phyloP scores from a whole-genome alignment of 345 rosid species.

The Rubroshorea leprosula region DNA sequence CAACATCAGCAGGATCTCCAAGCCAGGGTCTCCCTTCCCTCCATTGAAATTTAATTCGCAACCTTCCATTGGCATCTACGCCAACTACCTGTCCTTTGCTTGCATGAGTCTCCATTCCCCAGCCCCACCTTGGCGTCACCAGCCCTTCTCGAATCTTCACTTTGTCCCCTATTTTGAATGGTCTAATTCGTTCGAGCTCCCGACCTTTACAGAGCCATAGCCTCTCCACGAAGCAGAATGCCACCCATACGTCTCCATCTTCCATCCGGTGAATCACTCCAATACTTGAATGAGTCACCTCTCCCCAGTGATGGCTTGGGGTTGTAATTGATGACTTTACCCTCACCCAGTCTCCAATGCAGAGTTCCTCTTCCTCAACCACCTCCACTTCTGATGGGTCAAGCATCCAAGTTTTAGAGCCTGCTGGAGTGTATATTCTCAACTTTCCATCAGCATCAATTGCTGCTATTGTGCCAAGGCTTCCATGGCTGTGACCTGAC shows the following conservation, averaged over 20 bases:
- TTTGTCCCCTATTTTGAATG: conserved; percentile 65
- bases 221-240: conserved; percentile 83
- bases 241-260: conserved; percentile 70
- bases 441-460: conserved; percentile 95
- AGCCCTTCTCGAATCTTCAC: conserved; percentile 73
- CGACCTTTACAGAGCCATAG: conserved; percentile 87
- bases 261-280: conserved; percentile 92
- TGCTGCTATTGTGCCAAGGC: conserved; percentile 76
- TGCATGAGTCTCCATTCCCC: conserved; percentile 99
- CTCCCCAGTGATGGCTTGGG: conserved; percentile 96
- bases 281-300: conserved; percentile 77
- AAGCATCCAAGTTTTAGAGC: conserved; percentile 94
- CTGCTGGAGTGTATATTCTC: conserved; percentile 84
- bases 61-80: conserved; percentile 90
- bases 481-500: conserved; percentile 84
- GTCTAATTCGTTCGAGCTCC: conserved; percentile 79
- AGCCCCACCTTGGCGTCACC: conserved; percentile 87
- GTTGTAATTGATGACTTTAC: conserved; percentile 58
- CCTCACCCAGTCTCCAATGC: conserved; percentile 84
- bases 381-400: conserved; percentile 88
- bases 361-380: conserved; percentile 75
- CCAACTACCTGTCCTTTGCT: conserved; percentile 91
- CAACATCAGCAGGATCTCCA: conserved; percentile 95
- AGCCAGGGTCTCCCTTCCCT: conserved; percentile 96
- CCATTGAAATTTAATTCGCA: conserved; percentile 90